Evolutionary conservation across 83 land plant genomes (phyloP).

Genomic region (Picea mariana): DNA sequence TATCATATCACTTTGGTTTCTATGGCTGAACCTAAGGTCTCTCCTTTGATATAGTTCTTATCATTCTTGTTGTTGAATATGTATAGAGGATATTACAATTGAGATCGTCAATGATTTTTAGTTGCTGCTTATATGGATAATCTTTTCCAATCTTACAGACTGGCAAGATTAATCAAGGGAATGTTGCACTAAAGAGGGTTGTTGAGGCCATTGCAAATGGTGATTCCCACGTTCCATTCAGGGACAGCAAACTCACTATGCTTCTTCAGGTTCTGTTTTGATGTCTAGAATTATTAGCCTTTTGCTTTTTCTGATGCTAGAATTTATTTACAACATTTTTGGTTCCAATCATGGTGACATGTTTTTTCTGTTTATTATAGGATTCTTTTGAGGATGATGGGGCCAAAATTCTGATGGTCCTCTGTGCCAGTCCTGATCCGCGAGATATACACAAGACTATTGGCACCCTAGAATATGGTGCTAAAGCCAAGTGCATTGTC

Average conservation of each 20-base stretch:
- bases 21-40: too few relatives aligned
- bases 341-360: background rate
- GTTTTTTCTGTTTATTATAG: constrained; percentile 25
- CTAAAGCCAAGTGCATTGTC: constrained; percentile 92
- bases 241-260: constrained; percentile 98
- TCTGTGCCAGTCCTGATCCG: constrained; percentile 91
- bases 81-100: background rate
- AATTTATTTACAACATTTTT: background rate
- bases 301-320: background rate
- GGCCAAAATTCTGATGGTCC: constrained; percentile 83
- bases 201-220: constrained; percentile 99
- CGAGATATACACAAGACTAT: constrained; percentile 88
- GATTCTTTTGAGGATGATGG: constrained; percentile 92
- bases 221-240: constrained; percentile 91
- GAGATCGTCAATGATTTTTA: background rate
- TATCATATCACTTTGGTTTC: too few relatives aligned
- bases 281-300: background rate
- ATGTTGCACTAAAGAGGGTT: constrained; percentile 89
- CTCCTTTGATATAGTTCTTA: background rate
- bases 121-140: background rate
- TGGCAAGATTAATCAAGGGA: constrained; percentile 96
- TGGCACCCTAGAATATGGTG: constrained; percentile 84
- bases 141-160: constrained; percentile 53
- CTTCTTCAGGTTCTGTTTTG: constrained; percentile 74
- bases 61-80: background rate